Evolutionary conservation across 805 yeast species (phyloP).

Genomic region (Kodamaea jinghongensis): DNA sequence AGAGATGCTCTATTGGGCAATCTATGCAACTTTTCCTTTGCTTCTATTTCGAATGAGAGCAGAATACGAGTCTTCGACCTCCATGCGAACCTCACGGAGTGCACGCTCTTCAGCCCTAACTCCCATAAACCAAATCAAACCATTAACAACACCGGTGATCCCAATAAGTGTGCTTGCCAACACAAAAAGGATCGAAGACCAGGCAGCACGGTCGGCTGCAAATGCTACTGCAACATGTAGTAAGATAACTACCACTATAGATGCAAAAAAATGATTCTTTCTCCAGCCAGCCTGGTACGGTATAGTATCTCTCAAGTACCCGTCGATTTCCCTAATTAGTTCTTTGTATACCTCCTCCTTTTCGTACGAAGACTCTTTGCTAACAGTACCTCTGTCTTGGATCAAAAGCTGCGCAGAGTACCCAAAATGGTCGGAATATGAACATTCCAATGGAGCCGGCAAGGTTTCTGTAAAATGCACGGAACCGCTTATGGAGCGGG

Average conservation of each 20-base stretch:
- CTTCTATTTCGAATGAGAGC: slow-evolving; percentile 1
- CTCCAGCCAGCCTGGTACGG: slow-evolving; percentile 66
- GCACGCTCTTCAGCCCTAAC: slow-evolving; percentile 81
- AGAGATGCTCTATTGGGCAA: background rate
- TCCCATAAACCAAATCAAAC: slow-evolving; percentile 73
- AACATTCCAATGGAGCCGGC: slow-evolving; percentile 51
- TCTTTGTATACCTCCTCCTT: slow-evolving; percentile 37
- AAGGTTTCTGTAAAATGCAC: slow-evolving; percentile 73
- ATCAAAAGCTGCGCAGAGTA: slow-evolving; percentile 41
- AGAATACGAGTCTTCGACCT: slow-evolving; percentile 44
- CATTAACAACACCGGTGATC: slow-evolving; percentile 69
- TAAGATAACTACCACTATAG: slow-evolving; percentile 43
- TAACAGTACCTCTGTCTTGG: slow-evolving; percentile 6
- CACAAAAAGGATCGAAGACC: slow-evolving; percentile 56
- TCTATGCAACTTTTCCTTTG: background rate
- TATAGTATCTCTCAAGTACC: slow-evolving; percentile 48
- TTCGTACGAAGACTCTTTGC: no score
- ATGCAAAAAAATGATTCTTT: slow-evolving; percentile 55
- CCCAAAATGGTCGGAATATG: slow-evolving; percentile 93
- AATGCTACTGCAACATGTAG: slow-evolving; percentile 59
- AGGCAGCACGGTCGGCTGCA: slow-evolving; percentile 52
- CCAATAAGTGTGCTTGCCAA: slow-evolving; percentile 54
- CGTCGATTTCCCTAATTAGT: slow-evolving; percentile 32
- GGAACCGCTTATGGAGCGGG: slow-evolving; percentile 57
- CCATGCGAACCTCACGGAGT: slow-evolving; percentile 67